Percentiles rank a stretch among this genome's conserved stretches.
These are phyloP conservation scores for Schwanniomyces vanrijiae DNA, from an alignment of 805 yeast genomes.

Conservation along the genomic window DNA sequence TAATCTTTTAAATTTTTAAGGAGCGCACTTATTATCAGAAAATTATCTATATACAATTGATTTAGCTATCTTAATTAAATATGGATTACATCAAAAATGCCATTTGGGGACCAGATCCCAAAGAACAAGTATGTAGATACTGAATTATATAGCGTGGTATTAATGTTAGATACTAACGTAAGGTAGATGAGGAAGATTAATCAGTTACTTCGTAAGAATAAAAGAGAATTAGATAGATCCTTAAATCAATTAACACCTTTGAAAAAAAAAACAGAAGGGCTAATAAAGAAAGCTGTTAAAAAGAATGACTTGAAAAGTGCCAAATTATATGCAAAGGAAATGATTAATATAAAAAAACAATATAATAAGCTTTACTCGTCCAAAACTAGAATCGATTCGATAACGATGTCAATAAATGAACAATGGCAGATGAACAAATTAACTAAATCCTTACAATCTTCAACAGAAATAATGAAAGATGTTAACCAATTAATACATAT, in stretches of 20 bases:
- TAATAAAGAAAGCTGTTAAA: slow-evolving; percentile 74
- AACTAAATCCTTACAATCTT: slow-evolving; percentile 75
- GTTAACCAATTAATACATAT: slow-evolving; percentile 75
- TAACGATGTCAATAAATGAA: slow-evolving; percentile 86
- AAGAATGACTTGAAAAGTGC: slow-evolving; percentile 77
- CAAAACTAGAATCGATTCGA: slow-evolving; percentile 82
- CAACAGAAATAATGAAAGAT: slow-evolving; percentile 83
- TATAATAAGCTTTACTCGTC: slow-evolving; percentile 72
- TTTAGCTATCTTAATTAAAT: too few relatives aligned
- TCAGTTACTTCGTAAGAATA: slow-evolving; percentile 75
- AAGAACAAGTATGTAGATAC: slow-evolving; percentile 63
- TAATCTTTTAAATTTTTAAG: neutral
- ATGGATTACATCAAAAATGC: slow-evolving; percentile 88
- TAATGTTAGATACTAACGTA: slow-evolving; percentile 1
- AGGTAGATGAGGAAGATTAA: slow-evolving; percentile 69
- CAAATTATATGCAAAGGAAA: slow-evolving; percentile 76
- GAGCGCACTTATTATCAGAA: neutral
- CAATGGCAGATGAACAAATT: slow-evolving; percentile 83
- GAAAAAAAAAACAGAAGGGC: slow-evolving; percentile 72
- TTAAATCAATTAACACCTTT: slow-evolving; percentile 56
- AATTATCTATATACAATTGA: too few relatives aligned
- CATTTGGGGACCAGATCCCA: slow-evolving; percentile 96
- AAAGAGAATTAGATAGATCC: slow-evolving; percentile 80
- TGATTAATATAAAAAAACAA: slow-evolving; percentile 71
- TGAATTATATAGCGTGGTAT: neutral